Percentiles rank a stretch among this genome's conserved stretches.
Conservation (phyloP, 306 rosid species). For the Cucurbita pepo region DNA sequence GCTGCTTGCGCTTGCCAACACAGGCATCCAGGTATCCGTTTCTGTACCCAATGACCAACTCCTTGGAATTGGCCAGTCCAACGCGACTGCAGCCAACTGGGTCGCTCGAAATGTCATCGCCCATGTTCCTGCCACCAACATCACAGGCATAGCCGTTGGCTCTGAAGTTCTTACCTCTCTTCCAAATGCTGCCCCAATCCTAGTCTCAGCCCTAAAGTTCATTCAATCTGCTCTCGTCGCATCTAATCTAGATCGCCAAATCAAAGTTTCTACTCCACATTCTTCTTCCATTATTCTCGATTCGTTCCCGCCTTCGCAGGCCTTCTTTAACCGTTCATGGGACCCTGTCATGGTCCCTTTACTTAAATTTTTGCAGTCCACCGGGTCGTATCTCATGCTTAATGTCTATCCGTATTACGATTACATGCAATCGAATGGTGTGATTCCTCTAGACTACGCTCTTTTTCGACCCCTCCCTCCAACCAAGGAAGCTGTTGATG, state of each 20-base stretch:
- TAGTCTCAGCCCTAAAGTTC: conserved; percentile 74
- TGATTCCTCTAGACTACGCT: conserved; percentile 84
- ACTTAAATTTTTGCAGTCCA: conserved; percentile 67
- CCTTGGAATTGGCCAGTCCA: conserved; percentile 90
- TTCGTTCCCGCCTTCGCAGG: conserved; percentile 97
- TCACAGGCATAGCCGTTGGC: conserved; percentile 72
- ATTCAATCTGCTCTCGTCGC: conserved; percentile 88
- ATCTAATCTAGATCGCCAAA: conserved; percentile 61
- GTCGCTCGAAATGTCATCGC: conserved; percentile 68
- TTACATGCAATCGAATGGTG: conserved; percentile 66
- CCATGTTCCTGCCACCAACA: conserved; percentile 86
- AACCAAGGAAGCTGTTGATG: conserved; percentile 82
- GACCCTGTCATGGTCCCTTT: conserved; percentile 72
- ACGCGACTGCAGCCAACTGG: conserved; percentile 95
- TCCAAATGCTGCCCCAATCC: conserved; percentile 76
- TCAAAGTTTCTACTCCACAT: conserved; percentile 76
- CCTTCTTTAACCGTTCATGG: conserved; percentile 88
- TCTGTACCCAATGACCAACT: conserved; percentile 84
- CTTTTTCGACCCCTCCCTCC: conserved; percentile 92
- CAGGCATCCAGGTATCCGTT: conserved; percentile 61
- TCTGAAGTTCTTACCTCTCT: conserved; percentile 73
- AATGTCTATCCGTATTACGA: conserved; percentile 90
- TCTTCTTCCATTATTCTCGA: conserved; percentile 74
- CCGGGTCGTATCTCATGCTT: conserved; percentile 73
- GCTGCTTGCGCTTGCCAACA: conserved; percentile 70